Conservation (phyloP, 2,329 filamentous ascomycete species). For the Apiospora arundinis region DNA sequence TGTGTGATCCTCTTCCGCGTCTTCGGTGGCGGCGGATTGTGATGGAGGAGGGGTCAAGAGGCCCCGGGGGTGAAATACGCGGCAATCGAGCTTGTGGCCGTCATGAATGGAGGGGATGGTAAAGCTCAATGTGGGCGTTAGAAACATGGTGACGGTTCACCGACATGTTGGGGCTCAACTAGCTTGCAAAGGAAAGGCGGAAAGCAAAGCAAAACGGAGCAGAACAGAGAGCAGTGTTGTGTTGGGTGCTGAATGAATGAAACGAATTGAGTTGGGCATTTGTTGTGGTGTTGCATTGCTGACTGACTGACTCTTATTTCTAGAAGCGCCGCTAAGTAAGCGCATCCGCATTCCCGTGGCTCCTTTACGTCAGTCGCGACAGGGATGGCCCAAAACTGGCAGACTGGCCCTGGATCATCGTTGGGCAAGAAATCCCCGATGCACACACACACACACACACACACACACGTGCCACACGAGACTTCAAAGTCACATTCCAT, state of each 20-base stretch:
- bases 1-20: conserved; percentile 15
- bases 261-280: neutral
- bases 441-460: too few species aligned
- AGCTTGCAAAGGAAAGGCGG: neutral
- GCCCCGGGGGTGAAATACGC: conserved; percentile 75
- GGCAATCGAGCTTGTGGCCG: conserved; percentile 75
- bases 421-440: neutral
- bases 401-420: neutral
- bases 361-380: neutral
- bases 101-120: conserved; percentile 87
- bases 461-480: neutral
- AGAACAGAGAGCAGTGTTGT: too few species aligned
- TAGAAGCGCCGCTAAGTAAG: conserved; percentile 9
- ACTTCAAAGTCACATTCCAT: too few species aligned
- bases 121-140: conserved; percentile 67
- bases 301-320: neutral
- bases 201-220: neutral
- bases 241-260: neutral
- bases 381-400: neutral
- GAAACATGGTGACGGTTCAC: conserved; percentile 51
- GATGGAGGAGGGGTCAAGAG: conserved; percentile 38
- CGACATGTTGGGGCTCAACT: neutral
- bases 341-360: neutral
- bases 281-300: neutral
- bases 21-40: neutral